Evolutionary conservation across 2,329 filamentous ascomycete genomes (phyloP).

Genomic region (Colletotrichum magnum): DNA sequence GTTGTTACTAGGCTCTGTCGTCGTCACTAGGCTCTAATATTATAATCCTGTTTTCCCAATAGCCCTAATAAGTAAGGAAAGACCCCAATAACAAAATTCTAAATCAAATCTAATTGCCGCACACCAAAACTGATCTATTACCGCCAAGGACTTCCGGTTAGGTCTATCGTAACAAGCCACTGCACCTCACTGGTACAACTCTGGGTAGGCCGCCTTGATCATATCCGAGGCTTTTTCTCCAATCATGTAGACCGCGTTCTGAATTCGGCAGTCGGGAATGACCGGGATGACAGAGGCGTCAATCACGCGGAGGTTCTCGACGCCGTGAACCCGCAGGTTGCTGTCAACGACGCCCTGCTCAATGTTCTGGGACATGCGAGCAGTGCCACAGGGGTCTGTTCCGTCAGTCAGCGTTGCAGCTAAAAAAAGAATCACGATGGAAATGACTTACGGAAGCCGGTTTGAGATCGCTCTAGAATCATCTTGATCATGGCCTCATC

Average conservation of each 20-base stretch:
- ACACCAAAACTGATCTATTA: no score
- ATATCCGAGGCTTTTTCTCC: conserved; percentile 62
- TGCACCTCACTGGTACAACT: conserved; percentile 45
- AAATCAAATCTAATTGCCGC: no score
- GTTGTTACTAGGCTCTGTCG: no score
- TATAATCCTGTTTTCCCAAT: no score
- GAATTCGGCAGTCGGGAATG: conserved; percentile 70
- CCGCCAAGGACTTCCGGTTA: no score
- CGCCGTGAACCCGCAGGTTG: conserved; percentile 65
- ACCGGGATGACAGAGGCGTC: conserved; percentile 71
- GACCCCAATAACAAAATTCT: no score
- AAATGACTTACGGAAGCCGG: conserved; percentile 61
- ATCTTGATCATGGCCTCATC: conserved; percentile 70
- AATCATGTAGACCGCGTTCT: conserved; percentile 73
- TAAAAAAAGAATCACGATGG: not conserved
- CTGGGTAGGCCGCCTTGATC: conserved; percentile 37
- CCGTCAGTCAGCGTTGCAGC: conserved; percentile 14
- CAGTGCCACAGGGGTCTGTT: conserved; percentile 67
- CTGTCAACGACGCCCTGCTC: conserved; percentile 67
- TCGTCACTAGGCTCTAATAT: no score
- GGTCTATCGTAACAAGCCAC: no score
- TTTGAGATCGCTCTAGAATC: conserved; percentile 72
- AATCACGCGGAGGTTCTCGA: conserved; percentile 66
- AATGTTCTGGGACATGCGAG: conserved; percentile 65
- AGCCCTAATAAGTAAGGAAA: no score